Percentiles rank a stretch among this genome's conserved stretches.
Conservation (phyloP, 1,139 yeast genomes). For the Yamadazyma epiphylla region DNA sequence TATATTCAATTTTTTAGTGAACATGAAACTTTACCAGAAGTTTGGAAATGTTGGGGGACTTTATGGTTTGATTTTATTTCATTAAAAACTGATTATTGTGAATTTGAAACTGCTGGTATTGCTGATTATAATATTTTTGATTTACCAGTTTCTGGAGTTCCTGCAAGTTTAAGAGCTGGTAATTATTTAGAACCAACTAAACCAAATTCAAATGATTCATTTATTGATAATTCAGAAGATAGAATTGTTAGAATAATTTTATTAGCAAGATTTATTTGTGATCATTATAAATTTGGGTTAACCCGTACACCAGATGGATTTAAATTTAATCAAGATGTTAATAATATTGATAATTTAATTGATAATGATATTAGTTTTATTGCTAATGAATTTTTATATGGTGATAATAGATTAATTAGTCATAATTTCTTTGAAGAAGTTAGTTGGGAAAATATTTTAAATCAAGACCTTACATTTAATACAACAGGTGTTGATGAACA, state of each 20-base stretch:
- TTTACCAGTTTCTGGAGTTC: conserved; percentile 62
- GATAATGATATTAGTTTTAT: conserved; percentile 11
- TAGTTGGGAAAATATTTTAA: conserved; percentile 10
- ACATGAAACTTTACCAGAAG: conserved; percentile 66
- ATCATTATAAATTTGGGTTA: conserved; percentile 52
- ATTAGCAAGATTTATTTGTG: conserved; percentile 48
- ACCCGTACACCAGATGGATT: conserved; percentile 43
- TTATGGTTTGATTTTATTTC: conserved; percentile 66
- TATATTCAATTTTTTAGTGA: conserved; percentile 43
- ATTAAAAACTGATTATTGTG: conserved; percentile 49
- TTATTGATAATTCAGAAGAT: conserved; percentile 12
- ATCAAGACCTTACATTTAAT: conserved; percentile 8
- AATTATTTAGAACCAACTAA: conserved; percentile 12
- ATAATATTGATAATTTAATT: conserved; percentile 12
- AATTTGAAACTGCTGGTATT: conserved; percentile 55
- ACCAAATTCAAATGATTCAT: conserved; percentile 6
- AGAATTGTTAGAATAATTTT: conserved; percentile 49
- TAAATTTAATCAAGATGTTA: conserved; percentile 31
- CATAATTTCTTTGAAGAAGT: conserved; percentile 34
- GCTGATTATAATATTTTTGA: conserved; percentile 54
- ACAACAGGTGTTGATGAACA: conserved; percentile 15
- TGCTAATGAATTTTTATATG: conserved; percentile 32
- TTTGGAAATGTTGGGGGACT: conserved; percentile 84
- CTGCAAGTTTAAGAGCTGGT: conserved; percentile 18
- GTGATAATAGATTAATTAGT: conserved; percentile 42